phyloP scores from a whole-genome alignment of 129 eudicot species.

The Flaveria linearis region DNA sequence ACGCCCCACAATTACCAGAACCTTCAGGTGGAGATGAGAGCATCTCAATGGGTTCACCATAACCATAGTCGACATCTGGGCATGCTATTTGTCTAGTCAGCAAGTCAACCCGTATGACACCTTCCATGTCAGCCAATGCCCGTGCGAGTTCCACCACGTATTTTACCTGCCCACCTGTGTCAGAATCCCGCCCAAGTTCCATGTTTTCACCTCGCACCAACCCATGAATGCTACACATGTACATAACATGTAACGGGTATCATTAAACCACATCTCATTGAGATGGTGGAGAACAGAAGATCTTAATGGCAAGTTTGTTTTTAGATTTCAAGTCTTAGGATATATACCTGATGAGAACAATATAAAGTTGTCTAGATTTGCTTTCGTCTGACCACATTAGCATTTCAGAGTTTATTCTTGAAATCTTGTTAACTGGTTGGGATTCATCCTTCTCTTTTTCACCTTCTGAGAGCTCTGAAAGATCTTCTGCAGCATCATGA shows the following conservation, averaged over 20 bases:
- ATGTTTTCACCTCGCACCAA: slow-evolving; percentile 80
- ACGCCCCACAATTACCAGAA: slow-evolving; percentile 69
- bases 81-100: slow-evolving; percentile 74
- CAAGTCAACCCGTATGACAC: slow-evolving; percentile 76
- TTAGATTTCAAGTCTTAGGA: neutral
- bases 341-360: slow-evolving; percentile 69
- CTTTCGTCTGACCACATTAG: slow-evolving; percentile 66
- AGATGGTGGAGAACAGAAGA: neutral
- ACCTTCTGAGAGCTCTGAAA: slow-evolving; percentile 78
- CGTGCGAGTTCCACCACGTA: slow-evolving; percentile 79
- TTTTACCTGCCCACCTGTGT: slow-evolving; percentile 91
- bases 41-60: slow-evolving; percentile 89
- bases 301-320: neutral
- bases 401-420: slow-evolving; percentile 64
- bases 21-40: slow-evolving; percentile 69
- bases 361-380: slow-evolving; percentile 61
- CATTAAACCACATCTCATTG: neutral
- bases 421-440: slow-evolving; percentile 34
- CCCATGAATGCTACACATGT: slow-evolving; percentile 65
- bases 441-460: slow-evolving; percentile 58
- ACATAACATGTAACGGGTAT: slow-evolving; percentile 15
- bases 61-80: slow-evolving; percentile 67
- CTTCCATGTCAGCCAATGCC: slow-evolving; percentile 74
- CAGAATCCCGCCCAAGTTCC: slow-evolving; percentile 94
- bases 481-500: slow-evolving; percentile 70